Percentiles rank a stretch among this genome's conserved stretches.
Evolutionary conservation across 2,329 filamentous ascomycete genomes (phyloP).

Genomic region (Calonectria honghensis): DNA sequence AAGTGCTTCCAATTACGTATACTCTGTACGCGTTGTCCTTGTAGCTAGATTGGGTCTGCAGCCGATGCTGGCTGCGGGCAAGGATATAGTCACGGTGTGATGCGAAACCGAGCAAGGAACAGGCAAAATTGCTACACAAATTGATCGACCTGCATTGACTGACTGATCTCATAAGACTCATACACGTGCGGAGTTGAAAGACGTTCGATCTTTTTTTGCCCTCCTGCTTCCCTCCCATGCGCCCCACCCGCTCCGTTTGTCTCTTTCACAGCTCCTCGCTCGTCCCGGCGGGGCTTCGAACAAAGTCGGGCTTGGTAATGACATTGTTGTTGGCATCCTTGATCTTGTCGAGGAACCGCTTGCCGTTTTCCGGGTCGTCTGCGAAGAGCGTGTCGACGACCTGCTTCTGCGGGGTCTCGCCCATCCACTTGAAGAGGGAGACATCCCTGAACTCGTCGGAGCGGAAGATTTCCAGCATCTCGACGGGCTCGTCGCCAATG

Average conservation of each 20-base stretch:
- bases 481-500: conserved; percentile 83
- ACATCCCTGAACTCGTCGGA: conserved; percentile 84
- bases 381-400: conserved; percentile 81
- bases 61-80: background rate
- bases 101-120: background rate
- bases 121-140: conserved; percentile 11
- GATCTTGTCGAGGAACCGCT: conserved; percentile 78
- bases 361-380: conserved; percentile 75
- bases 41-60: conserved; percentile 1
- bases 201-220: background rate
- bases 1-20: background rate
- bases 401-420: conserved; percentile 80
- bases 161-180: background rate
- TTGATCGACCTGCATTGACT: background rate
- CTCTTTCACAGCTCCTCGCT: conserved; percentile 16
- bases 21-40: conserved; percentile 11
- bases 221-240: background rate
- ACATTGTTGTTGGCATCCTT: conserved; percentile 77
- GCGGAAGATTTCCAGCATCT: conserved; percentile 85
- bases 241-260: background rate
- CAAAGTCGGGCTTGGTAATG: conserved; percentile 62
- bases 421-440: conserved; percentile 84
- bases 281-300: background rate
- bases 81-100: background rate
- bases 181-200: background rate